Evolutionary conservation across 129 eudicot species (phyloP).

Genomic region (Flaveria robusta): DNA sequence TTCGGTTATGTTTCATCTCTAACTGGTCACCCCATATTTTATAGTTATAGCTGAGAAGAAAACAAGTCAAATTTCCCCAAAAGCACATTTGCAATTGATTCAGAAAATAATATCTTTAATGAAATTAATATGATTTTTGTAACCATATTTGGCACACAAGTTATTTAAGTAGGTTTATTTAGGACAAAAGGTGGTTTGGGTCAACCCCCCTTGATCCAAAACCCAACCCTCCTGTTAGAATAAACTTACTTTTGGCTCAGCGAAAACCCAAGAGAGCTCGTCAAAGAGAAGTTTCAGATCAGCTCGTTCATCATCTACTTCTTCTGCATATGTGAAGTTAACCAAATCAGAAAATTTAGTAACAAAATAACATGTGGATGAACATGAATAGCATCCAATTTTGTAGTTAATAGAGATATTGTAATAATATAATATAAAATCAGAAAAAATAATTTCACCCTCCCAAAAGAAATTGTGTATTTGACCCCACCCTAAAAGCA

Average conservation of each 20-base stretch:
- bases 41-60: neutral
- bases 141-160: neutral
- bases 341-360: neutral
- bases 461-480: neutral
- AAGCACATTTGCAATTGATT: neutral
- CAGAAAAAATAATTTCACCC: neutral
- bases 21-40: neutral
- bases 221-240: neutral
- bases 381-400: neutral
- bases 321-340: constrained; percentile 45
- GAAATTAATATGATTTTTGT: neutral
- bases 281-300: constrained; percentile 62
- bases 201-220: neutral
- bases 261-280: constrained; percentile 38
- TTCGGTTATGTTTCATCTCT: neutral
- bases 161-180: neutral
- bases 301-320: constrained; percentile 50
- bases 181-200: neutral
- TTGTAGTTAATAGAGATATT: neutral
- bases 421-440: neutral
- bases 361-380: neutral
- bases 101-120: neutral
- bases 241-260: constrained; percentile 46
- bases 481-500: neutral
- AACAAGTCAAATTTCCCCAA: neutral